Evolutionary conservation across 345 rosid genomes (phyloP), one percentile per base, ranked within the genome.

Genomic region (Pistacia vera): DNA sequence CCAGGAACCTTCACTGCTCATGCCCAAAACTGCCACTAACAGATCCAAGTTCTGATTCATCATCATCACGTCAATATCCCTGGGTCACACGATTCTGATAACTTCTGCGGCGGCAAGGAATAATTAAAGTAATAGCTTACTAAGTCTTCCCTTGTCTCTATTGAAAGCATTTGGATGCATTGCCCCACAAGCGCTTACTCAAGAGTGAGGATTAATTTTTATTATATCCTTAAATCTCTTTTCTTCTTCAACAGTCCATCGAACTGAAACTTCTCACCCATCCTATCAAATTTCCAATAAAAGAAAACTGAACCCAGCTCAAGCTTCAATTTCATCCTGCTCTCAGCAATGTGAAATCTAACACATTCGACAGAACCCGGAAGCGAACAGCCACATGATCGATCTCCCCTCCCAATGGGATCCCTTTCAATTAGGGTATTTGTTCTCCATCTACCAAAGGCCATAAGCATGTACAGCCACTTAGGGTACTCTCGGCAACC

Each of bases 211-310:
- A 63, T 81, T 76, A 44, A 56, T 67, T 10, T 41, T 81, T 22
- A 87, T 81, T 82, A 82, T 77, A 16, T 76, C 54, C 76, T 84
- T 87, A 44, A 93, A 93, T 82, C 55, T 83, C 64, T 87, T 81
- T 76, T 86, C 89, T 71, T 88, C 91, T 72, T 82, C 83, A n/a
- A 66, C 74, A 8, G 85, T 84, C 98, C 97, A 89, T 74, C 80
- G 75, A 38, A 82, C 79, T 20, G 86, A 83, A 54, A 90, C 91
- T 79, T 94, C 97, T 91, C 97, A 4, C 98, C 97, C 97, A 92
- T 92, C 54, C 63, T 76, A 72, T 89, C 72, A 83, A 94, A 91
- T 74, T 85, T 81, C 95, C 94, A 94, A 33, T 61, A 81, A 70
- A 78, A 78, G 77, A 91, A 94, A 54, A 72, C 87, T 38, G 73